These are phyloP conservation scores for Penicillium griseofulvum DNA, from an alignment of 2,329 filamentous ascomycete species.

Conservation along the genomic window DNA sequence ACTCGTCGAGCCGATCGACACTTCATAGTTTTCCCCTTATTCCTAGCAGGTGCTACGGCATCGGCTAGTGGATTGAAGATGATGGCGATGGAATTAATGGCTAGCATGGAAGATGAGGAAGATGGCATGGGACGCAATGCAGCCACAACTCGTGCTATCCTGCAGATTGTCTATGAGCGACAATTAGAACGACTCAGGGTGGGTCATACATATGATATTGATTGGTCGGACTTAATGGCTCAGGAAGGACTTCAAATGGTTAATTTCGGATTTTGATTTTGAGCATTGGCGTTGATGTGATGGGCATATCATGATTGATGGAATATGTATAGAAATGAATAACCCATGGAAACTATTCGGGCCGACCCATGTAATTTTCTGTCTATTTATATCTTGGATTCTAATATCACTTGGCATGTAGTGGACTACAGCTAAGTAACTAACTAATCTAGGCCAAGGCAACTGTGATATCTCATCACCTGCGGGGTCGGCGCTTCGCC, in stretches of 20 bases:
- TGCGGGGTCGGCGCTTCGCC: constrained; percentile 22
- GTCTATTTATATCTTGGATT: too few relatives aligned
- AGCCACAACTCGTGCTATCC: constrained; percentile 44
- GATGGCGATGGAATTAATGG: constrained; percentile 50
- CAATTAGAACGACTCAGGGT: constrained; percentile 46
- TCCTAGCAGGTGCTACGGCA: constrained; percentile 52
- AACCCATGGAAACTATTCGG: neutral
- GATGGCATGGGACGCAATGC: constrained; percentile 49
- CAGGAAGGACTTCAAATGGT: constrained; percentile 49
- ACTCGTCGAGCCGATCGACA: constrained; percentile 42
- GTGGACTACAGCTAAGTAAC: too few relatives aligned
- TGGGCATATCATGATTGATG: constrained; percentile 11
- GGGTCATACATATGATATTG: constrained; percentile 45
- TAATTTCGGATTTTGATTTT: constrained; percentile 49
- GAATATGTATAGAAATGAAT: constrained; percentile 20
- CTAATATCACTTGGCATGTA: neutral
- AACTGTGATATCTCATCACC: constrained; percentile 18
- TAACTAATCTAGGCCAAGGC: neutral
- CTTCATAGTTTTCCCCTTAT: constrained; percentile 54
- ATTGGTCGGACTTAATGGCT: constrained; percentile 52
- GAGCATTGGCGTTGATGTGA: neutral
- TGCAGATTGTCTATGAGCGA: constrained; percentile 50
- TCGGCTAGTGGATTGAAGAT: constrained; percentile 44
- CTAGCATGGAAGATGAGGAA: constrained; percentile 47
- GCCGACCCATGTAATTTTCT: too few relatives aligned